Evolutionary conservation across 495 filamentous ascomycete genomes (phyloP), one percentile per base, ranked within the genome.

Genomic region (Copromyces sp.): DNA sequence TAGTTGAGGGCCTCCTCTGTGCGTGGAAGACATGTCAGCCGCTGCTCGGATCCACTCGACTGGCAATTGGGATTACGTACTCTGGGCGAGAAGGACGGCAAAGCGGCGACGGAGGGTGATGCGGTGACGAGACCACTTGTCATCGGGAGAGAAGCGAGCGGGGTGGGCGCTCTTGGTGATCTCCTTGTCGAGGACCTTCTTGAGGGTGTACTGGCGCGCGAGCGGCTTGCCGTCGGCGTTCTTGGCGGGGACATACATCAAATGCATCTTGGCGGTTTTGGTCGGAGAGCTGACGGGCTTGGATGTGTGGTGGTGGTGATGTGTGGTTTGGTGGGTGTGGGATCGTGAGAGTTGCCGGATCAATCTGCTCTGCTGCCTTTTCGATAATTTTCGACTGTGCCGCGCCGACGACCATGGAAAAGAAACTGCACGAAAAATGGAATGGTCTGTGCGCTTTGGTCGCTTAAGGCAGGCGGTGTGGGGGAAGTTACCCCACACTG

Each of bases 121-220:
- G 75, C 95, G 89, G 84, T 99, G 94, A 74, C 93, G 89, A 75
- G 94, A 97, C 85, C 95, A 97, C 85, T 95, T 96, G 86, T 99
- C 95, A 84, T 99, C 95, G 73, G 95, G 95, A 42, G 93, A 95
- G 86, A 98, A 99, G 73, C 96, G 87, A 65, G 96, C 96, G 29
- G 96, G 95, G 87, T 99, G 95, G 45, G 95, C 95, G 65, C 91
- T 94, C 86, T 95, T 96, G 77, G 96, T 96, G 79, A 97, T 91
- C 77, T 93, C 88, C 76, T 91, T 90, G 72, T 87, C 81, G 32
- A 89, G 83, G 75, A 94, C 87, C 83, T 95, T 96, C 82, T 94
- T 91, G 70, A 95, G 89, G 9, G 95, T 97, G 88, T 97, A 99
- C 77, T 90, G 73, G 39, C 79, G 76, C 70, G 68, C 72, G 69